Percentiles rank a stretch among this genome's conserved stretches.
Conservation (phyloP, 2,329 filamentous ascomycete species). For the Chaetomium sp. region DNA sequence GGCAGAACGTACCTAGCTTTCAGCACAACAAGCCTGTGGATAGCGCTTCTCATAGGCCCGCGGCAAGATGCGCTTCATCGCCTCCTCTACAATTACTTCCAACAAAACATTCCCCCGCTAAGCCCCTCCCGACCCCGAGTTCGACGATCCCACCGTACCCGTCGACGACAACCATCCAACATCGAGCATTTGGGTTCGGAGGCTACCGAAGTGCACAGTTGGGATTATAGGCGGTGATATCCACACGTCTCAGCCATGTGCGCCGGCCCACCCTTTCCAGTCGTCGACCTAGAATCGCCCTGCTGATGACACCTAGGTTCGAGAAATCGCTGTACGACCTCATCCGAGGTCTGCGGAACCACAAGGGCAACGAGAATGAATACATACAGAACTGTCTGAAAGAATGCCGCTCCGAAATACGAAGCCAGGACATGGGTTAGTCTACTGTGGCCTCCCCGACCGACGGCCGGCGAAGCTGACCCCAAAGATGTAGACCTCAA, state of each 20-base stretch:
- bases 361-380: slow-evolving; percentile 92
- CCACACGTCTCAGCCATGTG: slow-evolving; percentile 33
- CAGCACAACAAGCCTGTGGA: not conserved
- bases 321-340: slow-evolving; percentile 99
- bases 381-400: slow-evolving; percentile 92
- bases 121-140: slow-evolving; percentile 22
- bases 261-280: slow-evolving; percentile 11
- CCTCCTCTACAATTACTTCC: slow-evolving; percentile 12
- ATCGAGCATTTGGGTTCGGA: not conserved
- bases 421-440: slow-evolving; percentile 87
- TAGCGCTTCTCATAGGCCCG: not conserved
- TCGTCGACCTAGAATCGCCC: not conserved
- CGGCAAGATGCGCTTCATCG: slow-evolving; percentile 29
- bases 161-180: not conserved
- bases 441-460: slow-evolving; percentile 28
- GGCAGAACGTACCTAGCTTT: not conserved
- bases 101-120: slow-evolving; percentile 23
- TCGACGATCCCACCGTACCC: not conserved
- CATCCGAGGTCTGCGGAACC: slow-evolving; percentile 90
- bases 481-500: slow-evolving; percentile 70
- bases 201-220: not conserved
- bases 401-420: slow-evolving; percentile 93
- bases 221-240: slow-evolving; percentile 3
- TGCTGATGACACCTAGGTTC: slow-evolving; percentile 68
- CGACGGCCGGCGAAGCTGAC: slow-evolving; percentile 26